phyloP scores from a whole-genome alignment of 83 land plant genomes.

The Isoetes engelmannii region DNA sequence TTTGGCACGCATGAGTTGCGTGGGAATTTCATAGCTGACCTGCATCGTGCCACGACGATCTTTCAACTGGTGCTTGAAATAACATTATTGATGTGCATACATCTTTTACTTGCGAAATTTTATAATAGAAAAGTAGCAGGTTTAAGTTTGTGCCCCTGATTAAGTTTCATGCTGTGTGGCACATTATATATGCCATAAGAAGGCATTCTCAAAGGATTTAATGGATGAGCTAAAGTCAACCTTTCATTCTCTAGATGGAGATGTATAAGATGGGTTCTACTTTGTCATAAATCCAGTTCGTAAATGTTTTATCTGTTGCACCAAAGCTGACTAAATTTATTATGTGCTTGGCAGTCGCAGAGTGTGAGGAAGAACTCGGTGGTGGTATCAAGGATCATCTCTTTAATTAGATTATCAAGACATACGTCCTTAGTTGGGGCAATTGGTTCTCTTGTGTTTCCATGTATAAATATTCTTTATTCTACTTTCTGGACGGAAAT shows the following conservation, averaged over 20 bases:
- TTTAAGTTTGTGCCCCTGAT: background rate
- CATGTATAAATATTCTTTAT: slow-evolving; percentile 8
- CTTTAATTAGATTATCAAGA: background rate
- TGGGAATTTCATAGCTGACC: slow-evolving; percentile 14
- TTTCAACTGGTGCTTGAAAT: slow-evolving; percentile 24
- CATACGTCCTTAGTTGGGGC: background rate
- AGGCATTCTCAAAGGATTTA: slow-evolving; percentile 16
- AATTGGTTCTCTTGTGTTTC: background rate
- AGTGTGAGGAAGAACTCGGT: background rate
- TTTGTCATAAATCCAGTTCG: background rate
- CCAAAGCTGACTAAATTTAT: background rate
- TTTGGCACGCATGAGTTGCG: slow-evolving; percentile 2
- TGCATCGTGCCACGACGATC: slow-evolving; percentile 16
- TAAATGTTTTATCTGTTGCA: background rate
- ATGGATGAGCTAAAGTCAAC: background rate
- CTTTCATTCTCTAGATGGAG: slow-evolving; percentile 12
- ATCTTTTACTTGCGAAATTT: background rate
- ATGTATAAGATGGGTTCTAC: background rate
- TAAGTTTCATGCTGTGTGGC: background rate
- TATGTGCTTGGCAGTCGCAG: background rate
- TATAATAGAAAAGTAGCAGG: background rate
- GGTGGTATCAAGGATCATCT: too few relatives aligned
- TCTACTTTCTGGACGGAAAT: background rate
- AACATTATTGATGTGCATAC: background rate
- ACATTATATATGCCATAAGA: slow-evolving; percentile 26